phyloP scores from a whole-genome alignment of 192 early-diverging fungal genomes.

The Coemansia sp. region DNA sequence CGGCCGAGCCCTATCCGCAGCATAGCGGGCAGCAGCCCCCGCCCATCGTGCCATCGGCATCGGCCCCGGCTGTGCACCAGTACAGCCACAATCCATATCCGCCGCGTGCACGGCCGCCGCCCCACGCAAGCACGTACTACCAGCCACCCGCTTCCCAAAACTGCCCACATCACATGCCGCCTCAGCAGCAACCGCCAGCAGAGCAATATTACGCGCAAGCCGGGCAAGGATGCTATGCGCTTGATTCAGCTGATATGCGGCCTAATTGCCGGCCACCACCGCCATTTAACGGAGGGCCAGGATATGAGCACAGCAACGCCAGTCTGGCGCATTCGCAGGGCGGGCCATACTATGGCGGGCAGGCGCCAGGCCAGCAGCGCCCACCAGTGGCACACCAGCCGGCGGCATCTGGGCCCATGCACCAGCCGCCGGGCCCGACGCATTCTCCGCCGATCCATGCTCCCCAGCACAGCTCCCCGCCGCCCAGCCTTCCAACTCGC shows the following conservation, averaged over 20 bases:
- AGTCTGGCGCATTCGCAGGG: background rate
- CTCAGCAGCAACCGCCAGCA: slow-evolving; percentile 4
- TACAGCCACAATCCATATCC: slow-evolving; percentile 5
- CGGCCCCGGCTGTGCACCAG: background rate
- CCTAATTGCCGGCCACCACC: background rate
- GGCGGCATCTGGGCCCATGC: slow-evolving; percentile 1
- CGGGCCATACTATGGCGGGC: slow-evolving; percentile 8
- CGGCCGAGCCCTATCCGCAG: background rate
- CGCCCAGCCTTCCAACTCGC: slow-evolving; percentile 8
- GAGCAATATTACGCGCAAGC: slow-evolving; percentile 6
- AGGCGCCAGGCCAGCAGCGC: slow-evolving; percentile 11
- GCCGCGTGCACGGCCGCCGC: background rate
- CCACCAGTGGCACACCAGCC: background rate
- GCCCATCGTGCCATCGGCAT: slow-evolving; percentile 1
- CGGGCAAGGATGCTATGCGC: slow-evolving; percentile 6
- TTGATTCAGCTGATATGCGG: slow-evolving; percentile 5
- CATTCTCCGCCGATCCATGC: background rate
- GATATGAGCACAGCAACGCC: background rate
- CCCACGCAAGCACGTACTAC: background rate
- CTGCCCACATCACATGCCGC: background rate
- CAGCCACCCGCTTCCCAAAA: slow-evolving; percentile 4
- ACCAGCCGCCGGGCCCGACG: background rate
- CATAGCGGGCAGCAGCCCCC: background rate
- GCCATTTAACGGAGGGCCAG: background rate
- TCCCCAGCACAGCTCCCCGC: slow-evolving; percentile 16